These are phyloP conservation scores for Herpotrichia juniperi DNA, from an alignment of 2,329 filamentous ascomycete species.

Conservation along the genomic window DNA sequence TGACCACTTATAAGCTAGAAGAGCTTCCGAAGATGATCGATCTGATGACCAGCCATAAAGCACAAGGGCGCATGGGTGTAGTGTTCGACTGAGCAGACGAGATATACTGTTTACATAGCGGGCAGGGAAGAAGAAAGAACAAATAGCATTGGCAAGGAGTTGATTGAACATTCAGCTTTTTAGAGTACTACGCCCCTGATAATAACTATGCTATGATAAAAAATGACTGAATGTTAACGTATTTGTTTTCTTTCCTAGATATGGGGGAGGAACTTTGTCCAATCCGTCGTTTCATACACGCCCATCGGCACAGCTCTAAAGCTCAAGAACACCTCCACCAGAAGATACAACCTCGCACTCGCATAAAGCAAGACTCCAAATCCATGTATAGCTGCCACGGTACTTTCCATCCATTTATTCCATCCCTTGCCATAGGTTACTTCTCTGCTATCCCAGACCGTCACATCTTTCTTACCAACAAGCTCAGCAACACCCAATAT, in stretches of 20 bases:
- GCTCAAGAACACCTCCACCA: constrained; percentile 9
- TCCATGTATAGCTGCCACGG: neutral
- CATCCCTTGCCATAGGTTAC: too few relatives aligned
- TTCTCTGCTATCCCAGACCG: neutral
- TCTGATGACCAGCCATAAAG: constrained; percentile 38
- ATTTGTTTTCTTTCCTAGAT: neutral
- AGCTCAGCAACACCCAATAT: neutral
- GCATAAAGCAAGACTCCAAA: constrained; percentile 2
- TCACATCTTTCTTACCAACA: neutral
- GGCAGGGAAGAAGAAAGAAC: neutral
- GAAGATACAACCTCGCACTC: constrained; percentile 9
- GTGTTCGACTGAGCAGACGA: constrained; percentile 24
- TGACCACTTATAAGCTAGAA: constrained; percentile 35
- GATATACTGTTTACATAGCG: neutral
- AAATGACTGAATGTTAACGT: too few relatives aligned
- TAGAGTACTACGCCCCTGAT: too few relatives aligned
- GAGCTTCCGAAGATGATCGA: constrained; percentile 44
- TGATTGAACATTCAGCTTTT: neutral
- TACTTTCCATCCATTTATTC: neutral
- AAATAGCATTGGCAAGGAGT: neutral
- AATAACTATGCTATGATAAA: too few relatives aligned
- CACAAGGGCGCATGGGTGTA: constrained; percentile 38
- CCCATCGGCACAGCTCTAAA: constrained; percentile 5
- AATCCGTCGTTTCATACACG: constrained; percentile 10
- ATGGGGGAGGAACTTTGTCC: constrained; percentile 11